Evolutionary conservation across 768 basidiomycete species (phyloP), one percentile per base, ranked within the genome.

Genomic region (Chalciporus piperatus): DNA sequence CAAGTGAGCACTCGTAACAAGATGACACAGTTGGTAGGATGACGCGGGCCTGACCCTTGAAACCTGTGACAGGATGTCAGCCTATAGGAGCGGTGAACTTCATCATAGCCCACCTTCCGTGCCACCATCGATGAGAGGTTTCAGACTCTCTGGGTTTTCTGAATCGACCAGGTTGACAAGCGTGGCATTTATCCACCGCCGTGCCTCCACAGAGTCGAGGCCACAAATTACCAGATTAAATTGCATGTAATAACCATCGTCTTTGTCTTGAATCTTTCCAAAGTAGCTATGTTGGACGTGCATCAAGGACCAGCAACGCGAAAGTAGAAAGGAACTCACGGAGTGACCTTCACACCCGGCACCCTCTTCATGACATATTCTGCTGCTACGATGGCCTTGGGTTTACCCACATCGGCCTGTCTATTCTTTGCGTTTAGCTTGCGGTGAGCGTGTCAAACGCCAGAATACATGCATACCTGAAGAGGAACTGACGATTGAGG

Each of bases 221-320:
- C 97, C 97, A 61, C 96, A 98, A 55, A 99, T 94, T 59, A 99
- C 84, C 44, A 99, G 79, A 68, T 95, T 92, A 74, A 99, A 99
- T 70, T 96, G 90, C 80, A 90, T 77, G 73, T 98, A 99, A 64
- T 96, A 98, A 35, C 87, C 85, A 50, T 93, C 89, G 55, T 79
- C 91, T 67, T 98, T 98, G 72, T 98, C 97, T 71, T 99, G 97
- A 54, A 99, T 99, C 74, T 96, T 98, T 51, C 93, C 93, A 73
- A 85, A 89, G 67, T 95, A 95, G 28, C 95, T 98, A 63, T 12
- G 48, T 41, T 19, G 56, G 47, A 48, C 45, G 41, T 60, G 38
- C 12, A 54, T 52, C 47, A 44, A 52, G 20, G n/a, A 49, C 45
- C 19, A 6, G 47, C 17, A 4, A 28, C 20, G 20, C n/a, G 38